Percentiles rank a stretch among this genome's conserved stretches.
phyloP scores from a whole-genome alignment of 306 rosid species.

The Sophora flavescens region DNA sequence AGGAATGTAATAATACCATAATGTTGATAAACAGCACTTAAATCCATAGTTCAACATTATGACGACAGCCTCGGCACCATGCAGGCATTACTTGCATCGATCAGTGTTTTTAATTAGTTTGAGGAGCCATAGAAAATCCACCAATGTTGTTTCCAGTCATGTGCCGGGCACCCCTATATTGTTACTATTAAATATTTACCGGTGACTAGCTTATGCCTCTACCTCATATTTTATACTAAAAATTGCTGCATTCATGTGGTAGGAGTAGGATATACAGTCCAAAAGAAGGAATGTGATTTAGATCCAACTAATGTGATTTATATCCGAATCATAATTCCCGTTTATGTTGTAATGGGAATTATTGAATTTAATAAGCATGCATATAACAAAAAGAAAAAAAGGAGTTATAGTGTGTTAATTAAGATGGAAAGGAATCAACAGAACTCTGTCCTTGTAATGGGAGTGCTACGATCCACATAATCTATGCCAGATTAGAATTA shows the following conservation, averaged over 20 bases:
- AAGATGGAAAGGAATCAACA: not conserved
- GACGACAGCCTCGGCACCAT: constrained; percentile 39
- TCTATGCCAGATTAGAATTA: no score
- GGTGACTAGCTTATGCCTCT: constrained; percentile 43
- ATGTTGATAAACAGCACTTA: no score
- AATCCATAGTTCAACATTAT: constrained; percentile 15
- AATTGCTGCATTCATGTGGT: constrained; percentile 13
- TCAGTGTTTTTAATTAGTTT: not conserved
- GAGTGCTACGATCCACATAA: not conserved
- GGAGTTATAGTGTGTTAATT: not conserved
- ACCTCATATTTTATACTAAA: constrained; percentile 11
- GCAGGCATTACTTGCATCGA: constrained; percentile 22
- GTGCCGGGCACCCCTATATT: constrained; percentile 21
- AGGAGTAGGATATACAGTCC: constrained; percentile 17
- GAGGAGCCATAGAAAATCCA: constrained; percentile 4
- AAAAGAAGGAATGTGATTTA: constrained; percentile 44
- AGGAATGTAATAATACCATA: no score
- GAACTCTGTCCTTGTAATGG: not conserved
- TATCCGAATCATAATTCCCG: constrained; percentile 15
- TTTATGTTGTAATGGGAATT: constrained; percentile 8
- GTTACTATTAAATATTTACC: constrained; percentile 29
- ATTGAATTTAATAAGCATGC: not conserved
- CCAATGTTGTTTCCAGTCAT: constrained; percentile 39
- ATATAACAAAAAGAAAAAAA: not conserved
- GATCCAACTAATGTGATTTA: constrained; percentile 41